Percentiles rank a stretch among this genome's conserved stretches.
These are phyloP conservation scores for Camelina hispida DNA, from an alignment of 345 rosid genomes.

Conservation along the genomic window DNA sequence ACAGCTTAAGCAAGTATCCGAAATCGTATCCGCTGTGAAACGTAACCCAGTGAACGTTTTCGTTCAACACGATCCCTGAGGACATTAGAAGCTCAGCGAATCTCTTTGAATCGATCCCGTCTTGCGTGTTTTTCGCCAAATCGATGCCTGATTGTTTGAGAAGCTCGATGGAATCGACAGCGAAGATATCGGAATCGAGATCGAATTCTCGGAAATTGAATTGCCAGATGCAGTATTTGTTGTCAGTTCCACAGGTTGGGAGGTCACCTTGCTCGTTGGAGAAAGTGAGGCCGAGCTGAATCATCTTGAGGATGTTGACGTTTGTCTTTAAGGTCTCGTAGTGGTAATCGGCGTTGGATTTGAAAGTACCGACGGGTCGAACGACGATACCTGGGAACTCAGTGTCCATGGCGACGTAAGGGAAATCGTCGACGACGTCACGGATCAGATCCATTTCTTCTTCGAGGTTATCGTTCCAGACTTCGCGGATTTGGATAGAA, in stretches of 20 bases:
- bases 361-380: slow-evolving; percentile 74
- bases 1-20: slow-evolving; percentile 83
- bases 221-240: slow-evolving; percentile 85
- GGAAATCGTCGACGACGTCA: slow-evolving; percentile 70
- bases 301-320: slow-evolving; percentile 78
- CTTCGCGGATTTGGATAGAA: slow-evolving; percentile 85
- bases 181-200: slow-evolving; percentile 62
- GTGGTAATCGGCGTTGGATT: slow-evolving; percentile 66
- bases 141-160: slow-evolving; percentile 77
- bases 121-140: slow-evolving; percentile 61
- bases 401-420: slow-evolving; percentile 87
- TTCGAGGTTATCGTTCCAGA: slow-evolving; percentile 71
- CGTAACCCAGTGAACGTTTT: slow-evolving; percentile 82
- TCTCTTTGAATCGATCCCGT: slow-evolving; percentile 63
- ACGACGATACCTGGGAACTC: slow-evolving; percentile 87
- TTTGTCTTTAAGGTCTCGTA: slow-evolving; percentile 79
- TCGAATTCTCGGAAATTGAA: slow-evolving; percentile 86
- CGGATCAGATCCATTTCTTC: slow-evolving; percentile 73
- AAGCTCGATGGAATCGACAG: slow-evolving; percentile 80
- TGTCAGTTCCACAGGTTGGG: slow-evolving; percentile 80
- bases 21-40: slow-evolving; percentile 97
- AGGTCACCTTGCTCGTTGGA: slow-evolving; percentile 81
- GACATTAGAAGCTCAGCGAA: slow-evolving; percentile 89
- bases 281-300: slow-evolving; percentile 85
- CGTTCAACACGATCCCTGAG: slow-evolving; percentile 84